Conservation (phyloP, 2,329 filamentous ascomycete genomes). For the Gnomoniopsis smithogilvyi region DNA sequence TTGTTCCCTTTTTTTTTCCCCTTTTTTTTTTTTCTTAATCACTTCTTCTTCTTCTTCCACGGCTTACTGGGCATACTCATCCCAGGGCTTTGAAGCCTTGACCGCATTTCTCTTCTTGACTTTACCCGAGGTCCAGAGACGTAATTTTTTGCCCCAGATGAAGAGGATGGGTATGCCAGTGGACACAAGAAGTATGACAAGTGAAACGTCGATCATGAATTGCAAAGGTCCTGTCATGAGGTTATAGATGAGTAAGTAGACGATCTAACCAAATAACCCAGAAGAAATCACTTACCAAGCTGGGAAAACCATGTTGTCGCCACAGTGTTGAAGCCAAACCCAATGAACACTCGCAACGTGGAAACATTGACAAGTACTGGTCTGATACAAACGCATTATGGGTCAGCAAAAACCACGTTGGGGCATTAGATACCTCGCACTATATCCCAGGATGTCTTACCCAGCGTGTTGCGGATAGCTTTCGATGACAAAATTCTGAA, state of each 20-base stretch:
- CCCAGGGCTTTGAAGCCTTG: too few relatives aligned
- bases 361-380: conserved; percentile 30
- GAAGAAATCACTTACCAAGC: not conserved
- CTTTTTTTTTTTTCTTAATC: too few relatives aligned
- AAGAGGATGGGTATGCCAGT: conserved; percentile 28
- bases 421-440: too few relatives aligned
- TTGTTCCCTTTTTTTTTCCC: too few relatives aligned
- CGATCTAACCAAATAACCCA: not conserved
- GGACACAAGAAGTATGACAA: conserved; percentile 21
- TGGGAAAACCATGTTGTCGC: conserved; percentile 24
- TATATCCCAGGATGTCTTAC: not conserved
- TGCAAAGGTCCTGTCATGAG: not conserved
- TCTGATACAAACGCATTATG: not conserved
- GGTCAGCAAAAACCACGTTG: too few relatives aligned
- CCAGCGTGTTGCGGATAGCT: not conserved
- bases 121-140: conserved; percentile 27
- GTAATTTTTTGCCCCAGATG: conserved; percentile 23
- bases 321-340: conserved; percentile 26
- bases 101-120: conserved; percentile 13
- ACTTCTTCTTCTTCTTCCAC: too few relatives aligned
- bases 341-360: conserved; percentile 26
- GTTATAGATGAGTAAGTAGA: not conserved
- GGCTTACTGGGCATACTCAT: too few relatives aligned
- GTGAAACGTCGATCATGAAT: conserved; percentile 3
- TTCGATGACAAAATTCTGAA: not conserved